Evolutionary conservation across 2,329 filamentous ascomycete species (phyloP), one percentile per base, ranked within the genome.

Genomic region (Cladosporium oxysporum): DNA sequence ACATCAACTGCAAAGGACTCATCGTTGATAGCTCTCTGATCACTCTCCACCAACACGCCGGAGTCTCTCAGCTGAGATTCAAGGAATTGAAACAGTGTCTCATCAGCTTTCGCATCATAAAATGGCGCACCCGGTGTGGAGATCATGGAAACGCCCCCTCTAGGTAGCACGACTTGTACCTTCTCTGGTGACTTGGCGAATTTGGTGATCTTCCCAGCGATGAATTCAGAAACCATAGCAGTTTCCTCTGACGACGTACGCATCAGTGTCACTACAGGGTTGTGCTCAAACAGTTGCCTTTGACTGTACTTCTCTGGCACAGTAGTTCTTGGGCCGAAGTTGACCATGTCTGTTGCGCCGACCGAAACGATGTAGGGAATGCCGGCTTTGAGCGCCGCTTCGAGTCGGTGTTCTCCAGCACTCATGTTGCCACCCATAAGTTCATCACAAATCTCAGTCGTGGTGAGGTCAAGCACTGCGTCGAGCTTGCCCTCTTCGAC

Each of bases 391-490:
- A 84, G 81, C 0, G 87, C 87, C 0, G 87, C 86, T 26, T 84
- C 82, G 1, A 92, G 79, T 26, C 90, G 80, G 6, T 78, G 71
- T 1, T 81, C 77, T 0, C 86, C 88, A 0, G 88, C 88, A 33
- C 82, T 83, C 78, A 91, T 83, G 3, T 87, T 82, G 0, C 89
- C 89, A 0, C 87, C 89, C 18, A 85, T 83, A 0, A 90, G 68
- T 57, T 87, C 78, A 71, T 91, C 89, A 52, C 85, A 85, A 21
- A 90, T 82, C 71, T 92, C 90, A 0, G 88, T 90, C 0, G 89
- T 91, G 0, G 90, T 91, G n/a, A 91, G 76, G 71, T 92, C 90
- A 3, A 91, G 77, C 0, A 91, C 83, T 0, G 85, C 89, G 71
- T 90, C 87, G 1, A 92, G 78, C n/a, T 79, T 77, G 0, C 81